These are phyloP conservation scores for Physcia stellaris DNA, from an alignment of 495 filamentous ascomycete genomes.

Conservation along the genomic window DNA sequence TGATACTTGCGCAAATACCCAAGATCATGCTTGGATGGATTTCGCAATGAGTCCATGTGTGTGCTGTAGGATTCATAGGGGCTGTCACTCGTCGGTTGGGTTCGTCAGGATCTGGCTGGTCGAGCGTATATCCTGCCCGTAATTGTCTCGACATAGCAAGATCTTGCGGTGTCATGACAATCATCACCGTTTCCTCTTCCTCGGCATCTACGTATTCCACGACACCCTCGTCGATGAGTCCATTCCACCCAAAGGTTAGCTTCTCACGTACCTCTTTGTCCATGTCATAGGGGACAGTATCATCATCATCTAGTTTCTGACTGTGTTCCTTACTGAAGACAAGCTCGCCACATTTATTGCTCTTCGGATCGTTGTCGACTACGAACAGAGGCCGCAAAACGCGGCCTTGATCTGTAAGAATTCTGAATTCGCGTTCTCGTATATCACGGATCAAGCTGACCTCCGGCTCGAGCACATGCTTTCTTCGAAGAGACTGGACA, in stretches of 20 bases:
- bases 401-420: constrained; percentile 92
- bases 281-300: constrained; percentile 42
- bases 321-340: constrained; percentile 75
- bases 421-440: constrained; percentile 92
- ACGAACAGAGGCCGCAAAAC: constrained; percentile 89
- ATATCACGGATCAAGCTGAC: constrained; percentile 91
- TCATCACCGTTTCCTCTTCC: constrained; percentile 97
- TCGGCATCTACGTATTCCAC: constrained; percentile 96
- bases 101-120: constrained; percentile 43
- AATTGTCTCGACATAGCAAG: constrained; percentile 57
- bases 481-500: constrained; percentile 63
- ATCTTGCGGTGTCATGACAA: constrained; percentile 95
- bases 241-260: constrained; percentile 73
- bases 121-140: constrained; percentile 48
- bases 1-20: constrained; percentile 96
- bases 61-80: constrained; percentile 63
- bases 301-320: constrained; percentile 51
- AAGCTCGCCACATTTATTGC: constrained; percentile 58
- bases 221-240: constrained; percentile 62
- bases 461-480: constrained; percentile 68
- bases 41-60: constrained; percentile 94
- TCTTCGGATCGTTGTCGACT: constrained; percentile 61
- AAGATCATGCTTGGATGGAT: constrained; percentile 99
- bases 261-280: constrained; percentile 43
- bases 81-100: constrained; percentile 76